Evolutionary conservation across 2,329 filamentous ascomycete species (phyloP), one percentile per base, ranked within the genome.

Genomic region (Gaeumannomyces tritici): DNA sequence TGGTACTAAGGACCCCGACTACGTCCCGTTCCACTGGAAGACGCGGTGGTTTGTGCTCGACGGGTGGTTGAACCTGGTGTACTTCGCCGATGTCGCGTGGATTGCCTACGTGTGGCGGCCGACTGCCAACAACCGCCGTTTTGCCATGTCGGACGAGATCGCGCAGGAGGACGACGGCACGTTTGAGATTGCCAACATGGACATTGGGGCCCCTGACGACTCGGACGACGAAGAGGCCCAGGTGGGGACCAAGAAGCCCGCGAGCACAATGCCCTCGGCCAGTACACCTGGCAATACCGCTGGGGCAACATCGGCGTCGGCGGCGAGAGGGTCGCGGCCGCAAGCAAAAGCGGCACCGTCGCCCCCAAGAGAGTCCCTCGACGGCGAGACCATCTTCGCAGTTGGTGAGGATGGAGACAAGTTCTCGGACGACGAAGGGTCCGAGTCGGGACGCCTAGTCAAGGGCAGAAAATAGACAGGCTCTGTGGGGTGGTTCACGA

Each of bases 131-230:
- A 99, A 99, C 77, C 85, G 93, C 69, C 86, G 95, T 63, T 99
- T 99, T 70, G 95, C 95, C 65, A 99, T 99, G 95, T 96, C 91
- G 77, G 95, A 99, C 71, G 95, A 99, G 84, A 89, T 99, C 71
- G 93, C 95, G 3, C 95, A 98, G 83, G 95, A 99, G 70, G 95
- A 99, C 69, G 93, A 98, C 71, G 95, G 95, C 47, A 84, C 81
- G 57, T 99, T 99, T 73, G 95, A 98, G 72, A 96, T 99, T 72
- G 90, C 90, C 59, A 96, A 95, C 65, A 88, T 99, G 65, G 95
- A 95, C 63, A 89, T 99, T 65, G 91, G 91, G 61, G 90, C 91
- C 60, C 83, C 84, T 3, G 86, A 86, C 61, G 83, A 86, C 65
- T 85, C 81, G 60, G 82, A 85, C 62, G 81, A 83, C 64, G 84